These are phyloP conservation scores for Exophiala phaeomuriformis DNA, from an alignment of 2,329 filamentous ascomycete species.

Conservation along the genomic window DNA sequence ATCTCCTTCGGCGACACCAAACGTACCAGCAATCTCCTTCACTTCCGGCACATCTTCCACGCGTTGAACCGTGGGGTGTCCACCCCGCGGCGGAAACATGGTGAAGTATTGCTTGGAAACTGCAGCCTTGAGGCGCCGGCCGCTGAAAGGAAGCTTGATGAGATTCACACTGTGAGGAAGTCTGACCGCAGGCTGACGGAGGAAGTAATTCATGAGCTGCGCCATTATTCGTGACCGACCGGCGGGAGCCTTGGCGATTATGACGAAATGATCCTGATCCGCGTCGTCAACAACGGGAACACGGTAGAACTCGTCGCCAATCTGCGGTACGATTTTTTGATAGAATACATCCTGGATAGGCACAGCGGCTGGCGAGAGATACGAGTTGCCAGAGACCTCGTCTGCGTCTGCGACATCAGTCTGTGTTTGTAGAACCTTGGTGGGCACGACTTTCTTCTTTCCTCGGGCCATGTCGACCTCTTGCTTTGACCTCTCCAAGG, in stretches of 20 bases:
- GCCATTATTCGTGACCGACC: slow-evolving; percentile 17
- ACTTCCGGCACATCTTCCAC: slow-evolving; percentile 17
- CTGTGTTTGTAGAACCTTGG: slow-evolving; percentile 11
- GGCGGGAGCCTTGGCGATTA: slow-evolving; percentile 23
- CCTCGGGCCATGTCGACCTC: not conserved
- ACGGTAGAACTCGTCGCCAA: slow-evolving; percentile 29
- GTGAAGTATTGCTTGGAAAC: slow-evolving; percentile 18
- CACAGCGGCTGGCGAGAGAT: slow-evolving; percentile 36
- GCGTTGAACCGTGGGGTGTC: slow-evolving; percentile 6
- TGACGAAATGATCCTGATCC: slow-evolving; percentile 2
- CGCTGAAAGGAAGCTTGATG: slow-evolving; percentile 13
- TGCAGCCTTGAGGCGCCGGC: not conserved
- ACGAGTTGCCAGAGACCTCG: slow-evolving; percentile 17
- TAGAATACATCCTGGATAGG: slow-evolving; percentile 40
- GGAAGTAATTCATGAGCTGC: slow-evolving; percentile 13
- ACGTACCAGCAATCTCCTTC: not conserved
- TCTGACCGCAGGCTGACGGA: slow-evolving; percentile 5
- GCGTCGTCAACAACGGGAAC: slow-evolving; percentile 20
- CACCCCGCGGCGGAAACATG: slow-evolving; percentile 7
- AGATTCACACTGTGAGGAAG: slow-evolving; percentile 6
- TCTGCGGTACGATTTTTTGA: slow-evolving; percentile 27
- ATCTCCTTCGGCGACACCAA: no score
- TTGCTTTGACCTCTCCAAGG: not conserved
- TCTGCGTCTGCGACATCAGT: not conserved
- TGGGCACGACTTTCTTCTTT: slow-evolving; percentile 22